These are phyloP conservation scores for Aspergillus caelatus DNA, from an alignment of 2,329 filamentous ascomycete genomes.

Conservation along the genomic window DNA sequence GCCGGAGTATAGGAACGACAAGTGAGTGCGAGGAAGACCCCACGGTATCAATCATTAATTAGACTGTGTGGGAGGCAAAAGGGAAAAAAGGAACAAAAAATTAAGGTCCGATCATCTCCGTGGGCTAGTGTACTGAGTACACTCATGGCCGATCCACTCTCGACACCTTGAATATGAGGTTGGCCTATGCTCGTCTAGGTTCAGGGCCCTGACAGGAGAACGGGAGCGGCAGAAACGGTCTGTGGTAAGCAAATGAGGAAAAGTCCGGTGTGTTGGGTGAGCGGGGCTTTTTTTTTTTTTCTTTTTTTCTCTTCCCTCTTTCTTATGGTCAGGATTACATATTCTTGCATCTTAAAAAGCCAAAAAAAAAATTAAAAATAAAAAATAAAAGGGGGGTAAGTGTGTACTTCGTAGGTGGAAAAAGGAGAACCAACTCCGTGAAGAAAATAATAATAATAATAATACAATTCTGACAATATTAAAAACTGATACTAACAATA, in stretches of 20 bases:
- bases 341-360: not conserved
- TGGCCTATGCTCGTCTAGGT: constrained; percentile 28
- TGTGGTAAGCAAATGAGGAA: constrained; percentile 16
- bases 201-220: constrained; percentile 30
- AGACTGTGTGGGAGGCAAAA: constrained; percentile 1
- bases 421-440: not conserved
- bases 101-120: constrained; percentile 14
- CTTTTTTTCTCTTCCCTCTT: not conserved
- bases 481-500: not conserved
- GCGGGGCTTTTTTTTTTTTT: constrained; percentile 5
- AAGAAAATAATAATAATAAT: not conserved
- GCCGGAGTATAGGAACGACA: constrained; percentile 5
- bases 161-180: constrained; percentile 15
- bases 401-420: not conserved
- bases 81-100: constrained; percentile 2
- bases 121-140: not conserved
- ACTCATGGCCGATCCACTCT: constrained; percentile 18
- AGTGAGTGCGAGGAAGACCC: constrained; percentile 3
- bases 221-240: constrained; percentile 30
- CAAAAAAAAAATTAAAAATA: not conserved
- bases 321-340: not conserved
- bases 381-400: not conserved
- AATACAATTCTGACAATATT: not conserved
- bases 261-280: constrained; percentile 7
- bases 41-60: constrained; percentile 7